Base-by-base conservation (phyloP, 2,329 filamentous ascomycete species). In the Pseudocercospora fuligena region DNA sequence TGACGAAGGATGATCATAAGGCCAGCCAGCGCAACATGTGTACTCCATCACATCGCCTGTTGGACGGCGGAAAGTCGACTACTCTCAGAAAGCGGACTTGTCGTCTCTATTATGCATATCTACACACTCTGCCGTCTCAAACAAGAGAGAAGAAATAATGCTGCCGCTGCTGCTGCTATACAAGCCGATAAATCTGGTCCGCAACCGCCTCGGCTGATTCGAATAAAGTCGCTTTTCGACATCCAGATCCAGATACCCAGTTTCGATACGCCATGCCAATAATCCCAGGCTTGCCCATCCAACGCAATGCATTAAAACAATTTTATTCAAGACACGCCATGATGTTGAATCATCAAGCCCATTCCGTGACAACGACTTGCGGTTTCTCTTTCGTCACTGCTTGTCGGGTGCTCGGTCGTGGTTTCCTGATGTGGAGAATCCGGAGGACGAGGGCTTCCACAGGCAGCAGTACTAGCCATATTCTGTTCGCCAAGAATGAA, bases 391-490 rank as follows among this genome's bases (percentile, higher is more conserved):
- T 54, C 5, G 51, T 33, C 7, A 43, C 57, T 16, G 54, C 63
- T 25, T 65, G 65, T 23, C 65, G 65, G 3, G 85, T 87, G 3
- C 82, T 87, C 1, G 86, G 87, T 9, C 81, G 80, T 0, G 85
- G 85, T 75, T 87, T 87, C 57, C 86, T 83, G 16, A 84, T 74
- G 9, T 84, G 75, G 65, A 86, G 72, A 1, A 78, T 69, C 77
- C 82, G 86, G 43, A 82, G 78, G 21, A 87, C 70, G 33, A 82
- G 72, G 68, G 85, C 82, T 73, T 87, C 85, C 8, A 84, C 70
- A 0, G 85, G 85, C 5, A 87, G 75, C 12, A 87, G 78, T 9
- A 83, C 77, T 58, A 83, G 78, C 74, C 85, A 85, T 23, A 86
- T 69, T 63, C 80, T 79, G 73, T 87, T 87, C 69, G 79, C 79